phyloP scores from a whole-genome alignment of 441 rosid species.

The Syzygium malaccense region DNA sequence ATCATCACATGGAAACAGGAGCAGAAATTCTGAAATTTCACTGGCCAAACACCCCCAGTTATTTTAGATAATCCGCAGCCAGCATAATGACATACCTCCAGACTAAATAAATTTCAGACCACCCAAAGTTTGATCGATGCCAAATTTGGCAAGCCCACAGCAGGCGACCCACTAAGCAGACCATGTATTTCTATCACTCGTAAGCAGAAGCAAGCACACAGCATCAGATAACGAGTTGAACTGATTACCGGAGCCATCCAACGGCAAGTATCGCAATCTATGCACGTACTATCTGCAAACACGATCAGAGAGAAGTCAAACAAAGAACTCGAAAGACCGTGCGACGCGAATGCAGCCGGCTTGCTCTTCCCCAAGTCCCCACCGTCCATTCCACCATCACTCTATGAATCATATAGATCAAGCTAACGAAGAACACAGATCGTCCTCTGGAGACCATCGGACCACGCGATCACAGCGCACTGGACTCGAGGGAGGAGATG shows the following conservation, averaged over 20 bases:
- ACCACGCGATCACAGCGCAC: neutral
- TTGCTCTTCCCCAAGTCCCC: neutral
- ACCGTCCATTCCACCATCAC: neutral
- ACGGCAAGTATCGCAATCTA: slow-evolving; percentile 70
- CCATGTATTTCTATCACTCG: neutral
- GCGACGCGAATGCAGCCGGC: neutral
- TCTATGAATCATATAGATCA: neutral
- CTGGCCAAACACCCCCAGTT: neutral
- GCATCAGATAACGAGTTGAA: neutral
- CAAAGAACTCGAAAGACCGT: neutral
- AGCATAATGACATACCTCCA: neutral
- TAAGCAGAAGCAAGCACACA: neutral
- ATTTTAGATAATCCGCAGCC: neutral
- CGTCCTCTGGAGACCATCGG: neutral
- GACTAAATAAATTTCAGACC: neutral
- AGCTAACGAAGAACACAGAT: neutral
- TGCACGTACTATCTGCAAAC: slow-evolving; percentile 45
- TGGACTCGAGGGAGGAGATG: neutral
- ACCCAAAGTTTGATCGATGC: neutral
- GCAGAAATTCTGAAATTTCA: neutral
- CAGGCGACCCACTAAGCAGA: neutral
- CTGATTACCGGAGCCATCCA: slow-evolving; percentile 68
- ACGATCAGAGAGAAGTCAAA: slow-evolving; percentile 1
- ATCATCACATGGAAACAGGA: neutral
- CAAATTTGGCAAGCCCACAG: neutral